Percentiles rank a stretch among this genome's conserved stretches.
phyloP scores from a whole-genome alignment of 176 grass and related monocot species.

The Eragrostis nindensis region DNA sequence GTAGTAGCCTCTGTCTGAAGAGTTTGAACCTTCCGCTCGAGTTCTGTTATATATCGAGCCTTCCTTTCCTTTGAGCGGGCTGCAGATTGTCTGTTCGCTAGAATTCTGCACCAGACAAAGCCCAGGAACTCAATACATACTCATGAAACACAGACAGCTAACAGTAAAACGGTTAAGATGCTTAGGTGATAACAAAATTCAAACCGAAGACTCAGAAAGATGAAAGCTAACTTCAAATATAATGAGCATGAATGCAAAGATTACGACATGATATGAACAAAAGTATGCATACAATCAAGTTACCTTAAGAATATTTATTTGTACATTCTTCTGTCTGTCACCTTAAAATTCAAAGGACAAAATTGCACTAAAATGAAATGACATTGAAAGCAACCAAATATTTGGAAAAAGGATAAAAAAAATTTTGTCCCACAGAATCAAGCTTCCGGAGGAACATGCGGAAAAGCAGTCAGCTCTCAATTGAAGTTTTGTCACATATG shows the following conservation, averaged over 20 bases:
- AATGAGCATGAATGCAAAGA: not conserved
- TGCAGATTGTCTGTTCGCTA: slow-evolving; percentile 94
- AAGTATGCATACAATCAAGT: not conserved
- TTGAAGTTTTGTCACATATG: not conserved
- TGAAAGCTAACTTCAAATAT: not conserved
- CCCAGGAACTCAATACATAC: slow-evolving; percentile 23
- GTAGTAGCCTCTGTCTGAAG: slow-evolving; percentile 83
- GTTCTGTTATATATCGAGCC: slow-evolving; percentile 84
- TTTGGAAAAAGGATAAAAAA: not conserved
- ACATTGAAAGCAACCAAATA: not conserved
- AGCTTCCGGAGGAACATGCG: not conserved
- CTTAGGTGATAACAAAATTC: not conserved
- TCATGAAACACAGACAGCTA: slow-evolving; percentile 7
- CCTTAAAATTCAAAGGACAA: not conserved
- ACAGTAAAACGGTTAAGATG: not conserved
- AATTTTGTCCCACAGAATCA: not conserved
- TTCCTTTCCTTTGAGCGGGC: slow-evolving; percentile 95
- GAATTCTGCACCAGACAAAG: slow-evolving; percentile 62
- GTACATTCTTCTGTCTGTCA: not conserved
- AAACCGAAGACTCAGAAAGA: not conserved
- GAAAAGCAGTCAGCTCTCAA: not conserved
- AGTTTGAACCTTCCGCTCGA: slow-evolving; percentile 89
- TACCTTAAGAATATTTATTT: not conserved
- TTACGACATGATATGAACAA: not conserved
- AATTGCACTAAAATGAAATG: not conserved